Percentiles rank a stretch among this genome's conserved stretches.
Conservation (phyloP, 148 eudicot species). For the Euryodendron excelsum region DNA sequence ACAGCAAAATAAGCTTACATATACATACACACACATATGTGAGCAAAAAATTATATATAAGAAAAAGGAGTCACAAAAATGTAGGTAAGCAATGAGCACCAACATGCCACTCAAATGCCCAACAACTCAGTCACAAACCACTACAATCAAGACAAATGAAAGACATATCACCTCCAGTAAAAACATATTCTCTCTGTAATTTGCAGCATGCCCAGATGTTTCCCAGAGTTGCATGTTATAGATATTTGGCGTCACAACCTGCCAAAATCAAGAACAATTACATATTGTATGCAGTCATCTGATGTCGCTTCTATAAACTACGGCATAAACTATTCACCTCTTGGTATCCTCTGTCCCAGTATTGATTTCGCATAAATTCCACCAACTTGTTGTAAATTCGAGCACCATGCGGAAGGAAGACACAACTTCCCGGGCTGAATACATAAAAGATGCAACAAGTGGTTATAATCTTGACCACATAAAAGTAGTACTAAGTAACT, state of each 20-base stretch:
- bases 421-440: conserved; percentile 94
- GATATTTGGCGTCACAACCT: conserved; percentile 92
- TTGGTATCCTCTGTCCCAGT: conserved; percentile 84
- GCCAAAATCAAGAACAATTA: conserved; percentile 14
- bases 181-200: conserved; percentile 97
- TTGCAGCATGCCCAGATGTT: conserved; percentile 97
- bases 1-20: not conserved
- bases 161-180: conserved; percentile 69
- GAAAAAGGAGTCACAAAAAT: not conserved
- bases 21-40: not conserved
- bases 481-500: not conserved
- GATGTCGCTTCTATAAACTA: not conserved
- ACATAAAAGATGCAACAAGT: conserved; percentile 5
- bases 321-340: conserved; percentile 49
- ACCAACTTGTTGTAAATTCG: conserved; percentile 86
- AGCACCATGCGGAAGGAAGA: conserved; percentile 89
- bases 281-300: not conserved
- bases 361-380: conserved; percentile 73
- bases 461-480: not conserved
- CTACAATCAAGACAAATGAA: not conserved
- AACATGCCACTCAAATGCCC: not conserved
- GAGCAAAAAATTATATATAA: not conserved
- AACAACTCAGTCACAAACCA: not conserved
- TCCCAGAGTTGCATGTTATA: conserved; percentile 99
- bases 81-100: not conserved